phyloP scores from a whole-genome alignment of 345 rosid genomes.

The Salix udensis region DNA sequence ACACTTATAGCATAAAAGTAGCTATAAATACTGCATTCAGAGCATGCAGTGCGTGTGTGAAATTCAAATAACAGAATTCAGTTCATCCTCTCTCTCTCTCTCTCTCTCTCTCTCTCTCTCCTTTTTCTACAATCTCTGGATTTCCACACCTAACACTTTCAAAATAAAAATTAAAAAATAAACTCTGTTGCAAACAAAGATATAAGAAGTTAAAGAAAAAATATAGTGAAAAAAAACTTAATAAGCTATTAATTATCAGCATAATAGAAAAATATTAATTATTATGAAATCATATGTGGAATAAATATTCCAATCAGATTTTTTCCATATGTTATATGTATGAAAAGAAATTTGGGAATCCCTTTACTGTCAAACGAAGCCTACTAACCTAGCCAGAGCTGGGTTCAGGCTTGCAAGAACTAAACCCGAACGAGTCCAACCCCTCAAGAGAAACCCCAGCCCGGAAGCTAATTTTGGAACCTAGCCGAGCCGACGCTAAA shows the following conservation, averaged over 20 bases:
- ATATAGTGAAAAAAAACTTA: no score
- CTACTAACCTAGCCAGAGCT: neutral
- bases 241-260: neutral
- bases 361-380: neutral
- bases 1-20: no score
- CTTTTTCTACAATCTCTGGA: no score
- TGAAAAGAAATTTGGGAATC: neutral
- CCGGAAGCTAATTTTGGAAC: neutral
- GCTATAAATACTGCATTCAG: no score
- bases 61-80: no score
- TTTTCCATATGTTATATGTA: neutral
- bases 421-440: neutral
- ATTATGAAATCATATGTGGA: neutral
- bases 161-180: neutral
- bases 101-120: no score
- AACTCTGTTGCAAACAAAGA: neutral
- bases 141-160: no score
- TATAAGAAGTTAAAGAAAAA: neutral
- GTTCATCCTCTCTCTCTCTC: no score
- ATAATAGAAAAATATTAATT: neutral
- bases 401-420: neutral
- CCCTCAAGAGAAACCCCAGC: neutral
- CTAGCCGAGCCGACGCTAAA: neutral
- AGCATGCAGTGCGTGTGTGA: no score
- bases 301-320: neutral